These are phyloP conservation scores for Penicillium paneum DNA, from an alignment of 2,329 filamentous ascomycete genomes.

Conservation along the genomic window DNA sequence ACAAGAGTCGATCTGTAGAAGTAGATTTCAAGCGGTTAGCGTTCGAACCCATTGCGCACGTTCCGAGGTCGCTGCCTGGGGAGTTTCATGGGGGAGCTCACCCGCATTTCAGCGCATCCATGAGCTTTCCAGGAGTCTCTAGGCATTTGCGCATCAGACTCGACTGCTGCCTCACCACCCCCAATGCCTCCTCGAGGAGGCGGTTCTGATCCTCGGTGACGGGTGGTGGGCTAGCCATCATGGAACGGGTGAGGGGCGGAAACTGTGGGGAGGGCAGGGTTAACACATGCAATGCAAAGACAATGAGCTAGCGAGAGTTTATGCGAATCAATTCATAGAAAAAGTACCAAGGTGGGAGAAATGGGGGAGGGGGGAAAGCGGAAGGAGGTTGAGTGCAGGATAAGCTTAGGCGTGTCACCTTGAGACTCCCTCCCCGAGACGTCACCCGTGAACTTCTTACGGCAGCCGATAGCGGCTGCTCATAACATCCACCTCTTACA, in stretches of 20 bases:
- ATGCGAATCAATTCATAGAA: conserved; percentile 10
- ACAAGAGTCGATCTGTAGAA: conserved; percentile 84
- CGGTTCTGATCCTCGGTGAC: conserved; percentile 78
- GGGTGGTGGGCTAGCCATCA: conserved; percentile 55
- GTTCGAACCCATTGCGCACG: conserved; percentile 10
- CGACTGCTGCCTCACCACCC: conserved; percentile 95
- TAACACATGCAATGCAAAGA: conserved; percentile 24
- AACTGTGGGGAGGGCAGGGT: conserved; percentile 23
- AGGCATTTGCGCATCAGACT: conserved; percentile 96
- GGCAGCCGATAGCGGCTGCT: conserved; percentile 1
- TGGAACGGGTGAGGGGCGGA: conserved; percentile 26
- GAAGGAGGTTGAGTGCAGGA: conserved; percentile 24
- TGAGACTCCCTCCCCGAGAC: conserved; percentile 19
- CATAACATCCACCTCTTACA: not conserved
- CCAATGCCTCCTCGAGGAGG: conserved; percentile 93
- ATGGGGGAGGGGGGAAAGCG: conserved; percentile 3
- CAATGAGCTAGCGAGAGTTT: conserved; percentile 11
- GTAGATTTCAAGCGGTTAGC: conserved; percentile 14
- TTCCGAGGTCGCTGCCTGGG: conserved; percentile 27
- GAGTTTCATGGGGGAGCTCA: conserved; percentile 49
- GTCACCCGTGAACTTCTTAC: conserved; percentile 15
- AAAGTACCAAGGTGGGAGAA: not conserved
- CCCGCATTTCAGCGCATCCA: conserved; percentile 99
- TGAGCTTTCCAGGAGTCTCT: conserved; percentile 95
- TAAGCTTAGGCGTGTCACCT: conserved; percentile 18